A percentile compares a stretch with the other conserved stretches of the same genome.
phyloP scores from a whole-genome alignment of 208 protist species.

The Leishmania amazonensis region DNA sequence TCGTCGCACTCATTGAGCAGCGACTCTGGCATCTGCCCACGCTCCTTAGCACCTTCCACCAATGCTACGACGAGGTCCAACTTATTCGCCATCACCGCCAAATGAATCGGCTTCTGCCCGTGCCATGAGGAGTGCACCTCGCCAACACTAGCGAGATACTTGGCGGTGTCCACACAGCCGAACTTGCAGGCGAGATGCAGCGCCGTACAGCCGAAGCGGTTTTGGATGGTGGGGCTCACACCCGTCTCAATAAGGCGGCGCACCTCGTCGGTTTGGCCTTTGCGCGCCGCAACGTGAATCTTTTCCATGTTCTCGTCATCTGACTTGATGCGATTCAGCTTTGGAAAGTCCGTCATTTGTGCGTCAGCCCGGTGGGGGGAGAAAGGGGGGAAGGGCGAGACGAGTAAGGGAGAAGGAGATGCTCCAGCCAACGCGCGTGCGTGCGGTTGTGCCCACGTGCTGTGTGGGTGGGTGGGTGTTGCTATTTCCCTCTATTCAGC shows the following conservation, averaged over 20 bases:
- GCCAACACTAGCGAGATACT: constrained; percentile 63
- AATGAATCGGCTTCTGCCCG: constrained; percentile 79
- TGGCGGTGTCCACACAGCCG: constrained; percentile 66
- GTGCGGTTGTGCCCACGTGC: background rate
- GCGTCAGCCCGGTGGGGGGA: background rate
- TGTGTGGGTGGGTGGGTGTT: too few species aligned
- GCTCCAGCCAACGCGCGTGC: background rate
- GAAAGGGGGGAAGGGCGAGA: background rate
- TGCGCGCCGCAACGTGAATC: constrained; percentile 80
- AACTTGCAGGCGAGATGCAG: constrained; percentile 89
- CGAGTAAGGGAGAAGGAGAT: background rate
- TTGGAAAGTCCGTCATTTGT: constrained; percentile 66
- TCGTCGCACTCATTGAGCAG: constrained; percentile 86
- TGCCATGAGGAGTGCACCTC: constrained; percentile 75
- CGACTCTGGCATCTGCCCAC: constrained; percentile 51
- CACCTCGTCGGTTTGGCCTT: constrained; percentile 77
- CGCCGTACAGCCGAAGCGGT: constrained; percentile 88
- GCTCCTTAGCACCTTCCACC: constrained; percentile 54
- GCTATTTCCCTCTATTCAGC: background rate
- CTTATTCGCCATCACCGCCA: constrained; percentile 80
- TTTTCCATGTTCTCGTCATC: constrained; percentile 93
- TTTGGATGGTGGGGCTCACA: constrained; percentile 69
- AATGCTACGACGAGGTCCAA: constrained; percentile 64
- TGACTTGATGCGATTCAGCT: constrained; percentile 62
- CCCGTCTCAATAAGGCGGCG: constrained; percentile 75